phyloP scores from a whole-genome alignment of 2,329 filamentous ascomycete species.

The Exophiala phaeomuriformis region DNA sequence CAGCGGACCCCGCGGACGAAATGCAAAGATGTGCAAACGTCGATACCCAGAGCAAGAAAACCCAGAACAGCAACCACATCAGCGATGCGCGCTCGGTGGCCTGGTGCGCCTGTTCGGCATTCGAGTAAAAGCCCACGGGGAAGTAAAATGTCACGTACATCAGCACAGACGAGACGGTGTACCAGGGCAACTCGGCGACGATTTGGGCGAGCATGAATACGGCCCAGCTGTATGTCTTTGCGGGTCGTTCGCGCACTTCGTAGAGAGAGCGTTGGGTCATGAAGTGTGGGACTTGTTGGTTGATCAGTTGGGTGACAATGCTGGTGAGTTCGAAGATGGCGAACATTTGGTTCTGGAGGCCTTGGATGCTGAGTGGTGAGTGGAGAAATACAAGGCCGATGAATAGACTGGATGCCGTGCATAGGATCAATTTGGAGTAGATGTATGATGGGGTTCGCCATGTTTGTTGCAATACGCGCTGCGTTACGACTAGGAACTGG shows the following conservation, averaged over 20 bases:
- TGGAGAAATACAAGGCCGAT: constrained; percentile 77
- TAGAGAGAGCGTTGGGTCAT: constrained; percentile 52
- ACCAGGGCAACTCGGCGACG: constrained; percentile 62
- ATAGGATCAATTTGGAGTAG: constrained; percentile 72
- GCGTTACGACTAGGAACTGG: constrained; percentile 60
- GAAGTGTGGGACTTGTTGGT: constrained; percentile 51
- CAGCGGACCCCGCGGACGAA: constrained; percentile 56
- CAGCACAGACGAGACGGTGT: constrained; percentile 54
- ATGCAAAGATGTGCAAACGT: constrained; percentile 67
- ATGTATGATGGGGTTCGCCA: constrained; percentile 80
- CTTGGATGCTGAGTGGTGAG: constrained; percentile 65
- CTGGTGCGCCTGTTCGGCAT: constrained; percentile 53
- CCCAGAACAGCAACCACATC: constrained; percentile 55
- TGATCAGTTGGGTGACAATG: constrained; percentile 57
- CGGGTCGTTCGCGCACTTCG: constrained; percentile 53
- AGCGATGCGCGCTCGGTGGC: constrained; percentile 64
- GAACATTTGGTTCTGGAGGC: constrained; percentile 85
- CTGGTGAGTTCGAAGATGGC: constrained; percentile 76
- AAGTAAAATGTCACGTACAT: constrained; percentile 63
- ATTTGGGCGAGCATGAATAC: constrained; percentile 65
- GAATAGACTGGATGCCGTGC: constrained; percentile 66
- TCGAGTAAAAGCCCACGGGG: constrained; percentile 44
- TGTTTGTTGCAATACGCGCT: constrained; percentile 81
- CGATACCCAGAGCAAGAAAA: constrained; percentile 62
- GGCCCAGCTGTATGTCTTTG: constrained; percentile 67